Percentiles rank a stretch among this genome's conserved stretches.
These are phyloP conservation scores for Taiozyma onychis DNA, from an alignment of 1,139 yeast genomes.

Conservation along the genomic window DNA sequence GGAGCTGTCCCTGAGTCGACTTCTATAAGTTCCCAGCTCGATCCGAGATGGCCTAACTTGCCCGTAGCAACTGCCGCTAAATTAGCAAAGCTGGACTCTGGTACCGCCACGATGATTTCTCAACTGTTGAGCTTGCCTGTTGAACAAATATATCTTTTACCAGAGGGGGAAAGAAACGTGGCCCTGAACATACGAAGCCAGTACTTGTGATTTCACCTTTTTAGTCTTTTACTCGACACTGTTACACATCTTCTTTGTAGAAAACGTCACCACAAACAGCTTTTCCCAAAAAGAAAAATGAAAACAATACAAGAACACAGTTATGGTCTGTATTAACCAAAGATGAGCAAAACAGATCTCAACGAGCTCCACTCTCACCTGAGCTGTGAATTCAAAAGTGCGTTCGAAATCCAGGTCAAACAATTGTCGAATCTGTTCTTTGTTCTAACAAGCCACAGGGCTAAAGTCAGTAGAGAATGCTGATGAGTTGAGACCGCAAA, in stretches of 20 bases:
- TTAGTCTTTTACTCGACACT: not conserved
- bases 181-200: constrained; percentile 54
- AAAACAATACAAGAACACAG: not conserved
- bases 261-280: not conserved
- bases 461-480: not conserved
- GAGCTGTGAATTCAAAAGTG: not conserved
- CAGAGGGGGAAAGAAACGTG: constrained; percentile 56
- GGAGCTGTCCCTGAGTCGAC: not conserved
- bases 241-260: not conserved
- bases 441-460: not conserved
- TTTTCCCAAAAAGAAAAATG: not conserved
- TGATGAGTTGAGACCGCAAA: not conserved
- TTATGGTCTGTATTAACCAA: not conserved
- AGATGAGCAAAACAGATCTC: not conserved
- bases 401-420: not conserved
- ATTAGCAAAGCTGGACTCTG: constrained; percentile 41
- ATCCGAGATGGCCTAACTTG: constrained; percentile 41
- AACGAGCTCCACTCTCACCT: not conserved
- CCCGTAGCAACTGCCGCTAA: constrained; percentile 45
- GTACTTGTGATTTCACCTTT: constrained; percentile 32
- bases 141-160: constrained; percentile 49
- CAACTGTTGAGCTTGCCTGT: constrained; percentile 57
- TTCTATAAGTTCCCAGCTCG: constrained; percentile 1
- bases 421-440: not conserved
- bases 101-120: constrained; percentile 59